phyloP scores from a whole-genome alignment of 306 rosid genomes.

The Glycine latifolia region DNA sequence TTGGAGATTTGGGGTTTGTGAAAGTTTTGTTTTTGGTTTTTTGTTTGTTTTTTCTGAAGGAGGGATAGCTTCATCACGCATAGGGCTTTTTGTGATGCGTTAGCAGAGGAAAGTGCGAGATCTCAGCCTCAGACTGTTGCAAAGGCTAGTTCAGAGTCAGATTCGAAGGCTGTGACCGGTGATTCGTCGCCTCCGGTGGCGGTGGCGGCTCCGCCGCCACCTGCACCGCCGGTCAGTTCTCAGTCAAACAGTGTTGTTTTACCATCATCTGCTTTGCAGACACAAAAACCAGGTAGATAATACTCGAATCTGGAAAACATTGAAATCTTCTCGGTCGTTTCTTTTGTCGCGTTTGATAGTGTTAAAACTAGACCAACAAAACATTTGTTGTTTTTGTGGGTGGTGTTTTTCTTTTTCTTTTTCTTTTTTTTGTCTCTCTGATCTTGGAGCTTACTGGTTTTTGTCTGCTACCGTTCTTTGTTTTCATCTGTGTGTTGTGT shows the following conservation, averaged over 20 bases:
- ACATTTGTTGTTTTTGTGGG: constrained; percentile 29
- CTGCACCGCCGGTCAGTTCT: constrained; percentile 23
- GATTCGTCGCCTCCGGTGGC: background rate
- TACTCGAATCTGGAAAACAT: constrained; percentile 37
- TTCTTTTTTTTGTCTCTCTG: constrained; percentile 47
- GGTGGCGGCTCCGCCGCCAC: constrained; percentile 30
- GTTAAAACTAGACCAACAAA: constrained; percentile 42
- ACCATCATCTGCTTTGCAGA: constrained; percentile 55
- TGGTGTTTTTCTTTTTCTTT: constrained; percentile 27
- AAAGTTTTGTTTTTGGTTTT: constrained; percentile 19
- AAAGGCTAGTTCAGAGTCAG: constrained; percentile 55
- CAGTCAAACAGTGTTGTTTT: constrained; percentile 51
- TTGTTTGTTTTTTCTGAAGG: constrained; percentile 50
- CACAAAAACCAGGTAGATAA: constrained; percentile 67
- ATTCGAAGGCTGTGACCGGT: constrained; percentile 46
- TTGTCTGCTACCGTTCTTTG: constrained; percentile 75
- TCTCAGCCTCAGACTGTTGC: constrained; percentile 47
- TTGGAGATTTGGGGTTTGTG: constrained; percentile 44
- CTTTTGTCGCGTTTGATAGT: constrained; percentile 59
- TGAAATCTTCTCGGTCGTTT: constrained; percentile 22
- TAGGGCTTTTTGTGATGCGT: constrained; percentile 91
- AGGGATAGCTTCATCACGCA: constrained; percentile 97
- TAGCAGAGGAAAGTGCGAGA: constrained; percentile 80
- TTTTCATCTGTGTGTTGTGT: constrained; percentile 47
- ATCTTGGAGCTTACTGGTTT: constrained; percentile 64